Evolutionary conservation across 164 flowering plant species (phyloP), one percentile per base, ranked within the genome.

Genomic region (Nelumbo lutea): DNA sequence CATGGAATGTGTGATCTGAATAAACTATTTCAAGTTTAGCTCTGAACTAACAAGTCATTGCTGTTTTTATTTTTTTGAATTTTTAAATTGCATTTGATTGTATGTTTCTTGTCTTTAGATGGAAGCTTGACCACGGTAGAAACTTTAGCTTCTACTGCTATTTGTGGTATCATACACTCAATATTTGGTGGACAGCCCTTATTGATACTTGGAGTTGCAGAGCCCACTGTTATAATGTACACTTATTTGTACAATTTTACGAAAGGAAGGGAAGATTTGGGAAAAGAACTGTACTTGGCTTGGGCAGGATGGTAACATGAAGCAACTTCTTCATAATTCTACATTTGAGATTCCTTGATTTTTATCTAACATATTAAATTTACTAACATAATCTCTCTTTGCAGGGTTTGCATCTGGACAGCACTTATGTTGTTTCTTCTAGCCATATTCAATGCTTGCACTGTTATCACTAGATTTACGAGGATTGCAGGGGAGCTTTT

Each of bases 191-290:
- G 90, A 51, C 90, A 87, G 69, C 90, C 90, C 3, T 27, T 85
- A 72, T 58, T 87, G 82, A 82, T 85, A 45, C 48, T 83, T 27
- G 90, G 90, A 60, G 90, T 87, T 48, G 88, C 90, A 46, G 90
- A 87, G 75, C 90, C 88, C n/a, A 87, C 88, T 3, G 81, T 87
- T 45, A 82, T 87, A 46, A 87, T 87, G 90, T 87, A 87, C 68
- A 70, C 81, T 9, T 86, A 83, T 66, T 62, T 86, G 71, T 84
- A 80, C 76, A 86, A 38, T 63, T 84, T 86, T 59, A n/a, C 78
- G 13, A 84, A 81, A 73, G 73, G 67, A 45, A 76, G 69, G 65
- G 51, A 60, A n/a, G 82, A 77, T 42, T 59, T 84, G n/a, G 90
- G 86, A 9, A 45, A 9, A 10, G 75, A 78, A 39, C 74, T 86